Base-by-base conservation (phyloP, 768 basidiomycete species). In the Punctularia strigosozonata region DNA sequence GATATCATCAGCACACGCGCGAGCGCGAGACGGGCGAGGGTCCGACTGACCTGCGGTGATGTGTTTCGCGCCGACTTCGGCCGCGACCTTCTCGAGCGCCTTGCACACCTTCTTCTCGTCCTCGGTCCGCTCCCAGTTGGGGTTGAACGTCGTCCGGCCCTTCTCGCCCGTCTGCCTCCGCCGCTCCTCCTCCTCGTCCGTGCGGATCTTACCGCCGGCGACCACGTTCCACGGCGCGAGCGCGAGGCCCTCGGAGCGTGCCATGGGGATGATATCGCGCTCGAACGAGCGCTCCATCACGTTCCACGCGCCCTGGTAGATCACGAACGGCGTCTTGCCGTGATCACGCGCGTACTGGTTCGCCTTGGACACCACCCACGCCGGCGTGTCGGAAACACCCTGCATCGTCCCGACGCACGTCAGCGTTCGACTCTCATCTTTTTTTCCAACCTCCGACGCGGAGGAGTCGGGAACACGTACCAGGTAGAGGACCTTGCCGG, bases 401-500 rank as follows among this genome's bases (percentile, higher is more conserved):
- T 28, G 38, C 6, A n/a, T n/a, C n/a, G n/a, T n/a, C n/a, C n/a
- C n/a, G 2, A 36, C 10, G n/a, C n/a, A n/a, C n/a, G n/a, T n/a
- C n/a, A n/a, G n/a, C n/a, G n/a, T n/a, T n/a, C n/a, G n/a, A n/a
- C n/a, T n/a, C n/a, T n/a, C n/a, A n/a, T n/a, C n/a, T n/a, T n/a
- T n/a, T n/a, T n/a, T n/a, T n/a, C n/a, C n/a, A n/a, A n/a, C n/a
- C n/a, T n/a, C n/a, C n/a, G n/a, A n/a, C n/a, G n/a, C n/a, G n/a
- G n/a, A n/a, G n/a, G n/a, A n/a, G n/a, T n/a, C n/a, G n/a, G n/a
- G n/a, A n/a, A n/a, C n/a, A 43, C 44, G 19, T 41, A 53, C 50
- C 15, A 51, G 43, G 50, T 65, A 65, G 7, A 64, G 55, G 13
- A 66, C 61, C 47, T 68, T 66, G 33, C 64, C 63, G 12, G 45